A percentile compares a stretch with the other conserved stretches of the same genome.
phyloP scores from a whole-genome alignment of 2,329 filamentous ascomycete species.

The Cephalotrichum gorgonifer region DNA sequence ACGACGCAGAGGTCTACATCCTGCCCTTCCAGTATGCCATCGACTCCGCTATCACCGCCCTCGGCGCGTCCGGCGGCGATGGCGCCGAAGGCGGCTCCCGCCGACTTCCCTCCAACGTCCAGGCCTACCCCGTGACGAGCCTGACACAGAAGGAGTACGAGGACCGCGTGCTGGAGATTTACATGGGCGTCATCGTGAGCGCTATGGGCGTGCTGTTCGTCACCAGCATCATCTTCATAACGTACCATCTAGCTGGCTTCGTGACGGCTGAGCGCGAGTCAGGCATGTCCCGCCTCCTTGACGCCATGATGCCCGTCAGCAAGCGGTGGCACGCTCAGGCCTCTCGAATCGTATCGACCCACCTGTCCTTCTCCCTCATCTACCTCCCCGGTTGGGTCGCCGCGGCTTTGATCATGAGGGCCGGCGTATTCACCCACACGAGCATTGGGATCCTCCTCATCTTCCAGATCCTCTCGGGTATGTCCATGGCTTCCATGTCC shows the following conservation, averaged over 20 bases:
- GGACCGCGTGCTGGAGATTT: constrained; percentile 54
- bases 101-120: constrained; percentile 30
- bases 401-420: constrained; percentile 53
- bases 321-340: constrained; percentile 67
- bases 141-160: constrained; percentile 57
- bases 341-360: constrained; percentile 67
- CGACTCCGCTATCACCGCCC: constrained; percentile 57
- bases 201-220: constrained; percentile 73
- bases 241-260: constrained; percentile 79
- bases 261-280: constrained; percentile 78
- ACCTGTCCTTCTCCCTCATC: constrained; percentile 68
- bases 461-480: constrained; percentile 65
- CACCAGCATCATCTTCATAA: constrained; percentile 68
- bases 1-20: constrained; percentile 68
- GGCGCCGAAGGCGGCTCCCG: constrained; percentile 16
- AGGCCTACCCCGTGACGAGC: constrained; percentile 70
- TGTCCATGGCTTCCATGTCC: constrained; percentile 70
- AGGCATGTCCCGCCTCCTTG: constrained; percentile 79
- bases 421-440: constrained; percentile 55
- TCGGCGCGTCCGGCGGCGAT: constrained; percentile 31
- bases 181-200: constrained; percentile 55
- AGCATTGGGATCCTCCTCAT: constrained; percentile 57
- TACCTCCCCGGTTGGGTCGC: constrained; percentile 79
- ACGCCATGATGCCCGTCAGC: constrained; percentile 79
- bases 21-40: constrained; percentile 72